These are phyloP conservation scores for Teunomyces funiuensis DNA, from an alignment of 805 yeast genomes.

Conservation along the genomic window DNA sequence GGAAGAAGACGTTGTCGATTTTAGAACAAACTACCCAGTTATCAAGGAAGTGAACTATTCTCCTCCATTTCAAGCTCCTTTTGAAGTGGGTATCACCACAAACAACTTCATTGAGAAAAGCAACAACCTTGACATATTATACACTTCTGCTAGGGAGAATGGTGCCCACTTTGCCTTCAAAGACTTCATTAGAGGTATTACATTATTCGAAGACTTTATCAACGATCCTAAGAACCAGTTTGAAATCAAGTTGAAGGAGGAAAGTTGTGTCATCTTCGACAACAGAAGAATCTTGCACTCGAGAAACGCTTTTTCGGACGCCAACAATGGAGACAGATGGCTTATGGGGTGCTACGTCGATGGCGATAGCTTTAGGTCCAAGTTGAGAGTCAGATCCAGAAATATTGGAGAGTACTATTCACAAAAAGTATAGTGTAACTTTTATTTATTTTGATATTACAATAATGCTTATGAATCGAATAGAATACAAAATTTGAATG, in stretches of 20 bases:
- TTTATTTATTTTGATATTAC: background rate
- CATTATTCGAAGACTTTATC: conserved; percentile 58
- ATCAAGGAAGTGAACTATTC: conserved; percentile 68
- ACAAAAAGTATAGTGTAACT: conserved; percentile 4
- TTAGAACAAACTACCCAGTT: conserved; percentile 15
- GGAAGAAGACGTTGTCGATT: conserved; percentile 26
- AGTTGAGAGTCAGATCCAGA: conserved; percentile 34
- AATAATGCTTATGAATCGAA: conserved; percentile 3
- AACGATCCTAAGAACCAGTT: conserved; percentile 54
- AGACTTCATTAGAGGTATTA: conserved; percentile 59
- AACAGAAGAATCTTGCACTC: conserved; percentile 73
- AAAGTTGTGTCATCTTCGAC: conserved; percentile 65
- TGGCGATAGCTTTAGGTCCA: conserved; percentile 68
- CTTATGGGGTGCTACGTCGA: conserved; percentile 76
- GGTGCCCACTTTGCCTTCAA: conserved; percentile 43
- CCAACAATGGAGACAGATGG: conserved; percentile 59
- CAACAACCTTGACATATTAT: conserved; percentile 6
- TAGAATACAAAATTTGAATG: conserved; percentile 7
- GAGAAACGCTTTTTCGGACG: conserved; percentile 42
- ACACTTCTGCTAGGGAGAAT: conserved; percentile 30
- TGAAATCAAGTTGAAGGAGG: conserved; percentile 53
- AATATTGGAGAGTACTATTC: conserved; percentile 2
- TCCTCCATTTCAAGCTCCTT: conserved; percentile 83
- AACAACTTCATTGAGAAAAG: conserved; percentile 16
- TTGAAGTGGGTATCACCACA: conserved; percentile 54